Percentiles rank a stretch among this genome's conserved stretches.
Conservation (phyloP, 257 asterid species). For the Avicennia marina region DNA sequence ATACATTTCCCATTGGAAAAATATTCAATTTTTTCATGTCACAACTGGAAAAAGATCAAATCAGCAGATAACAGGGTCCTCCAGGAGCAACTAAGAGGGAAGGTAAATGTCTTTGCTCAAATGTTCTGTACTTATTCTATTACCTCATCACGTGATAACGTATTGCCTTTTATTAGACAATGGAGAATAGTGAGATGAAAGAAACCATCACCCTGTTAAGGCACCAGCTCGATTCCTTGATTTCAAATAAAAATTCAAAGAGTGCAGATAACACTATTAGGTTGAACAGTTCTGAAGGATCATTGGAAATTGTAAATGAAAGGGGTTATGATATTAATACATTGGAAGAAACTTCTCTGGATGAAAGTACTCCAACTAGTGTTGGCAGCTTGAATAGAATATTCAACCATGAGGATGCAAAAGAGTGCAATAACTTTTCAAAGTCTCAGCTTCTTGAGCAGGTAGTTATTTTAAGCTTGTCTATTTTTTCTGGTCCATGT, state of each 20-base stretch:
- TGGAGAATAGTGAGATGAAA: slow-evolving; percentile 63
- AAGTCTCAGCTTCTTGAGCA: slow-evolving; percentile 52
- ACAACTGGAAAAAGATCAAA: slow-evolving; percentile 45
- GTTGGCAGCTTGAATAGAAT: slow-evolving; percentile 38
- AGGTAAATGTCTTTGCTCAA: slow-evolving; percentile 38
- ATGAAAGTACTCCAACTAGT: slow-evolving; percentile 53
- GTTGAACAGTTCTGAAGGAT: slow-evolving; percentile 32
- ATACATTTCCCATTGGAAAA: slow-evolving; percentile 16
- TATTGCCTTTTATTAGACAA: slow-evolving; percentile 28
- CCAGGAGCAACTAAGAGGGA: slow-evolving; percentile 70
- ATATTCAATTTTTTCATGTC: slow-evolving; percentile 18
- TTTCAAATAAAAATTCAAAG: slow-evolving; percentile 32
- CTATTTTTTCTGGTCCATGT: background rate
- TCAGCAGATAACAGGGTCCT: slow-evolving; percentile 88
- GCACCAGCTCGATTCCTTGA: slow-evolving; percentile 49
- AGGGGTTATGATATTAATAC: slow-evolving; percentile 28
- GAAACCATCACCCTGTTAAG: slow-evolving; percentile 49
- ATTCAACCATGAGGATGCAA: slow-evolving; percentile 34
- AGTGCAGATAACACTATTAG: slow-evolving; percentile 27
- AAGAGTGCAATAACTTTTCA: slow-evolving; percentile 29
- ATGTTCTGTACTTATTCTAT: slow-evolving; percentile 7
- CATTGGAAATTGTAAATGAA: slow-evolving; percentile 23
- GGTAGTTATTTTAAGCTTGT: slow-evolving; percentile 28
- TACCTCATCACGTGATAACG: slow-evolving; percentile 12
- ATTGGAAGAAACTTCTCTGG: slow-evolving; percentile 34